These are phyloP conservation scores for Ogataea sp. DNA, from an alignment of 805 yeast species.

Conservation along the genomic window DNA sequence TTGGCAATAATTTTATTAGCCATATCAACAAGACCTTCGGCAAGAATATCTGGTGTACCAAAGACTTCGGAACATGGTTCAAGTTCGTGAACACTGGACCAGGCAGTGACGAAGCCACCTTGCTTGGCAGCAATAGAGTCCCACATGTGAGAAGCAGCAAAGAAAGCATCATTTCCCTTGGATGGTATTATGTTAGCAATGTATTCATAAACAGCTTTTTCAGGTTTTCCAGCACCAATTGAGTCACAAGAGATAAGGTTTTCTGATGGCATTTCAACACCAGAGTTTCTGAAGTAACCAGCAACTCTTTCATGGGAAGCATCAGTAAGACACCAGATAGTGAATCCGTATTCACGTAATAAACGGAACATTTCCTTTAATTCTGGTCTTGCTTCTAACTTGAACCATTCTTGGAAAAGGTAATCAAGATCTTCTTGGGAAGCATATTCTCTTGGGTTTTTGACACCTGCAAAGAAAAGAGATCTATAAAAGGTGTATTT, in stretches of 20 bases:
- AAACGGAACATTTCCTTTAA: conserved; percentile 19
- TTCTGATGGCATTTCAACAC: conserved; percentile 20
- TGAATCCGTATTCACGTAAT: conserved; percentile 22
- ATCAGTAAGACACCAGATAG: conserved; percentile 24
- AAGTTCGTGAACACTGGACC: conserved; percentile 23
- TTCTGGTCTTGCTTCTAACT: conserved; percentile 20
- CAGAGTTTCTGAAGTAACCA: conserved; percentile 19
- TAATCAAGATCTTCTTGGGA: conserved; percentile 20
- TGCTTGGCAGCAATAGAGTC: conserved; percentile 24
- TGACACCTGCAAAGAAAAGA: conserved; percentile 19
- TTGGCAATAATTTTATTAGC: conserved; percentile 20
- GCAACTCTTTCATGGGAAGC: conserved; percentile 20
- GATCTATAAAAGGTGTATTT: conserved; percentile 20
- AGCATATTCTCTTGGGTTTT: conserved; percentile 19
- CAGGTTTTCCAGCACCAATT: conserved; percentile 22
- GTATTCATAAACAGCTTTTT: conserved; percentile 18
- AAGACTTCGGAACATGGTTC: conserved; percentile 22
- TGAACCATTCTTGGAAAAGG: conserved; percentile 16
- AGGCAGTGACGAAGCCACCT: conserved; percentile 23
- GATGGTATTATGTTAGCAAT: conserved; percentile 19
- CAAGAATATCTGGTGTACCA: conserved; percentile 22
- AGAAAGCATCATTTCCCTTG: conserved; percentile 21
- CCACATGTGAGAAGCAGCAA: conserved; percentile 27
- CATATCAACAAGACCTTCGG: conserved; percentile 21
- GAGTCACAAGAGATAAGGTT: conserved; percentile 23